Evolutionary conservation across 108 stramenopile genomes (phyloP), one percentile per base, ranked within the genome.

Genomic region (Schizochytrium sp.): DNA sequence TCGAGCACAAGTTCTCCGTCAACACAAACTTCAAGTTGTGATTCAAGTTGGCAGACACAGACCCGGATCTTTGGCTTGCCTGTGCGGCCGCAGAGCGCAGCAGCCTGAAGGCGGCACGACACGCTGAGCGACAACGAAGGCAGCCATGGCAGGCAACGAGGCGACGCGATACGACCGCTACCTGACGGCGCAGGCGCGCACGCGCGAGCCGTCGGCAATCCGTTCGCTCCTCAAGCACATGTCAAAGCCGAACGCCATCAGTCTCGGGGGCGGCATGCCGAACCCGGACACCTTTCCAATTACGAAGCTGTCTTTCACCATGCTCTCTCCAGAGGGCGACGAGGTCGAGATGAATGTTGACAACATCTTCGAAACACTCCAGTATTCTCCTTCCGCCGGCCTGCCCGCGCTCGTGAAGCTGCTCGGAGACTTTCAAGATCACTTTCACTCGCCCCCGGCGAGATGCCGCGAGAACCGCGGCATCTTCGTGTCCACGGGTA

Each of bases 201-300:
- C 0, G 87, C 87, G 87, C 12, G 23, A 60, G 48, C 90, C 90
- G 12, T 88, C 88, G 23, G 60, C 92, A 0, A 93, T 93, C 29
- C 87, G 92, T 19, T 88, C 89, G 48, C 76, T 93, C 4, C 83
- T 76, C 72, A 88, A 90, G 18, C 69, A 90, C 21, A 41, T 91
- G n/a, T 60, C 60, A 34, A 45, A 57, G n/a, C 71, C 88, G 48
- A 88, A 88, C 12, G 90, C 91, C 88, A 90, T 93, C 16, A 89
- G 88, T 28, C 91, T 93, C 5, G 92, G 92, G 16, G 92, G 92
- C 58, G 92, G 92, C 44, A 88, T 93, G 76, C 92, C 92, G 25
- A 93, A 93, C 60, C 51, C 90, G 16, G 57, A 88, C 55, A 88
- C 83, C 53, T 93, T 93, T 48, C 92, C 92, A 8, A 87, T 90